Evolutionary conservation across 352 stramenopile genomes (phyloP), one percentile per base, ranked within the genome.

Genomic region (Phytophthora capsici): DNA sequence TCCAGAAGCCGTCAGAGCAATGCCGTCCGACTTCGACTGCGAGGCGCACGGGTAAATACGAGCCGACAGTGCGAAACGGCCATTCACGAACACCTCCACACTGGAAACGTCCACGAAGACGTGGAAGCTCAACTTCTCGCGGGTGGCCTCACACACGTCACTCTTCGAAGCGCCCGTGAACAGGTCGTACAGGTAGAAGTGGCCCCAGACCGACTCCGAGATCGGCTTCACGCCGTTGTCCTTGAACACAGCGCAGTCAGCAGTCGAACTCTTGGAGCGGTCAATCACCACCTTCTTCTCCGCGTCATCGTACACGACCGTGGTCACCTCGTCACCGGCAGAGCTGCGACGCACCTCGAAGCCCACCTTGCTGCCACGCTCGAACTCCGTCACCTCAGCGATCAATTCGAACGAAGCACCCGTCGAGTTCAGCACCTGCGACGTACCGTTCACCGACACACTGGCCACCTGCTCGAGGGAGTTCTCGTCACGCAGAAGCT

Each of bases 61-160:
- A 57, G 80, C 74, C 37, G 82, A 90, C 23, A 90, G 69, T 17
- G 77, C 53, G 48, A 90, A 88, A 59, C 82, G 79, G 60, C 70
- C 79, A 71, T 90, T 90, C 57, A 90, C 78, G 37, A 90, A 89
- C 59, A 90, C 82, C 46, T 90, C 82, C 17, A 28, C 25, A 28
- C 25, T 28, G 25, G 82, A 88, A 41, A 90, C 82, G 61, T 90
- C 82, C 34, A 88, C 82, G 54, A 86, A 90, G 43, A 90, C 58
- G 63, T 73, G 77, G 67, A 90, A 87, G 25, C 50, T 73, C 43
- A 90, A 63, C 49, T 64, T 80, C 66, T 90, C 81, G 20, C 71
- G 73, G 22, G 52, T 58, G 14, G 72, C 53, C 44, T 74, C 61
- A 54, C 78, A 90, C 47, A 69, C 44, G 43, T 69, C 58, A 8